Base-by-base conservation (phyloP, 2,329 filamentous ascomycete species). In the Magnaporthales sp. region DNA sequence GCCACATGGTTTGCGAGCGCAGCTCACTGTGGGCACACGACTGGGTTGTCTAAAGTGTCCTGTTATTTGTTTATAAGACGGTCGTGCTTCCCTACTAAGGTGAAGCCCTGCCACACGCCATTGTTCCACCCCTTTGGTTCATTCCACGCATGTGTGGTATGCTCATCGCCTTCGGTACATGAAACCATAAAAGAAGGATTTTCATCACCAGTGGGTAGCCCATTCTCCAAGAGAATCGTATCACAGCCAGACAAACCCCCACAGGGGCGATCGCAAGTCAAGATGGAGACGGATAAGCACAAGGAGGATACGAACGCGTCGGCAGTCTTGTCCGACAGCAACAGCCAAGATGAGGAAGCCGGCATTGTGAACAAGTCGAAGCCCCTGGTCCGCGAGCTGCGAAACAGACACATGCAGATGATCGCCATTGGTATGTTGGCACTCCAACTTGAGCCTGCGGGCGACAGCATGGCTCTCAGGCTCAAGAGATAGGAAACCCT, bases 321-420 rank as follows among this genome's bases (percentile, higher is more conserved):
- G 24, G 26, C 56, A 13, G 56, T 60, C 26, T 7, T 60, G 22
- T 26, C 56, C 26, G 56, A 60, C 56, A 27, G 15, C 13, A 26
- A 27, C 56, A 60, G 56, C 24, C 56, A 60, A 5, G 78, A 79
- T 70, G 73, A 78, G 68, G 78, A 77, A 70, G 74, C 75, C 64
- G 77, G 74, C 51, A 71, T 75, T 56, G 73, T 78, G 67, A 70
- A 74, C 71, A 74, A 76, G 70, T 68, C 70, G 67, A 69, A 71
- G n/a, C 69, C 72, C 58, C 74, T 80, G 65, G 71, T 75, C 65
- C 75, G 76, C 32, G 75, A 77, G 63, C 71, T 80, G 26, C 74
- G 73, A 68, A 70, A 73, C 66, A 75, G 79, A 22, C 79, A 80
- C 69, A 78, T 80, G 77, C 79, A 81, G 68, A 81, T 81, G 79